phyloP scores from a whole-genome alignment of 2,329 filamentous ascomycete species.

The Verticillium klebahnii region DNA sequence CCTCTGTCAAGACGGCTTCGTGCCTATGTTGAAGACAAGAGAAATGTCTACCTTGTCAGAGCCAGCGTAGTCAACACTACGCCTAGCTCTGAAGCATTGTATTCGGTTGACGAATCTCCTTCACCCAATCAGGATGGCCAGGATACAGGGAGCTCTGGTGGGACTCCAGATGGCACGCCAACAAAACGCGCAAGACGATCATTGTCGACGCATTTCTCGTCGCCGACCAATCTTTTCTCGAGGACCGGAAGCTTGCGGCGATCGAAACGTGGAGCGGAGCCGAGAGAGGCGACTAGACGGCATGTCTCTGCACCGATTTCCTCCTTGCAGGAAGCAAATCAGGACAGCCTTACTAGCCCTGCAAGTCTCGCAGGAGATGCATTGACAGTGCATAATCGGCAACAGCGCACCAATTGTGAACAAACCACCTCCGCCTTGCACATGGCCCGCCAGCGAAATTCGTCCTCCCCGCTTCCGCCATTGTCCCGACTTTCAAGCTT shows the following conservation, averaged over 20 bases:
- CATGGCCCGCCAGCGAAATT: slow-evolving; percentile 34
- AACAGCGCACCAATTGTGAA: slow-evolving; percentile 9
- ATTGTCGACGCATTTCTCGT: slow-evolving; percentile 55
- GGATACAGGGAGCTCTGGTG: slow-evolving; percentile 6
- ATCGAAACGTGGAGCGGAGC: slow-evolving; percentile 43
- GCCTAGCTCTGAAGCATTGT: not conserved
- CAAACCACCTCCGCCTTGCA: slow-evolving; percentile 19
- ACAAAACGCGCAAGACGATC: slow-evolving; percentile 46
- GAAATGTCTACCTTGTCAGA: slow-evolving; percentile 12
- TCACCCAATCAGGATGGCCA: slow-evolving; percentile 2
- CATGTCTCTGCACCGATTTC: slow-evolving; percentile 49
- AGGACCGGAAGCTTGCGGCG: slow-evolving; percentile 53
- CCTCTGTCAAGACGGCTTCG: slow-evolving; percentile 22
- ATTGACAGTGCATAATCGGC: slow-evolving; percentile 16
- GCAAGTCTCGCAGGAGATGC: slow-evolving; percentile 4
- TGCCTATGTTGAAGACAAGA: slow-evolving; percentile 20
- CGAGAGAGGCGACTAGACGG: slow-evolving; percentile 38
- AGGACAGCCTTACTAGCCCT: slow-evolving; percentile 13
- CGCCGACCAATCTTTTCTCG: slow-evolving; percentile 52
- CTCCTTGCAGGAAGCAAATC: slow-evolving; percentile 22
- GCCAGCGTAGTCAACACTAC: slow-evolving; percentile 11
- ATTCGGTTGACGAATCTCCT: not conserved
- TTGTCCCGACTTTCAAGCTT: slow-evolving; percentile 50
- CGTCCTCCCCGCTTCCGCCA: slow-evolving; percentile 52
- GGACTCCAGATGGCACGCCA: slow-evolving; percentile 32